A percentile compares a stretch with the other conserved stretches of the same genome.
phyloP scores from a whole-genome alignment of 306 rosid genomes.

The Corylus avellana region DNA sequence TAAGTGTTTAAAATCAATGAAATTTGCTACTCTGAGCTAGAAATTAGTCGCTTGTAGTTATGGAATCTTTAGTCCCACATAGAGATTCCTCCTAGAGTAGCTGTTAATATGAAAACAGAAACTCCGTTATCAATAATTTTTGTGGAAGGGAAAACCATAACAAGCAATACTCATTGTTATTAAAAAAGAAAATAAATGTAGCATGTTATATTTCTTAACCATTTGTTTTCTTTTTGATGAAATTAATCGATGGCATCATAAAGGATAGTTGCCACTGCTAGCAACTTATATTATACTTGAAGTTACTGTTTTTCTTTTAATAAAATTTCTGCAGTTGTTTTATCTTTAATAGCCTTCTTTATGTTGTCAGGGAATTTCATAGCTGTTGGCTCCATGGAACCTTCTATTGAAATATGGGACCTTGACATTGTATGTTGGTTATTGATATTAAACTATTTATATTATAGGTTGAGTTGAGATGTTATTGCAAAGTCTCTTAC shows the following conservation, averaged over 20 bases:
- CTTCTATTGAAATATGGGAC: slow-evolving; percentile 91
- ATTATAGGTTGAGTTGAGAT: neutral
- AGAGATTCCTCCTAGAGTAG: neutral
- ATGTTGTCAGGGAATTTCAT: slow-evolving; percentile 66
- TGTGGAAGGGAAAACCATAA: neutral
- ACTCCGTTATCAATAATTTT: neutral
- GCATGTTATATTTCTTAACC: neutral
- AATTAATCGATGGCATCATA: neutral
- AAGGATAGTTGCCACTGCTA: neutral
- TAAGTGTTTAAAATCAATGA: neutral
- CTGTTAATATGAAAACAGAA: neutral
- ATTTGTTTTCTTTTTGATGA: neutral
- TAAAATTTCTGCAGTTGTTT: slow-evolving; percentile 10
- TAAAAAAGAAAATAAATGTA: neutral
- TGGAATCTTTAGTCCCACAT: neutral
- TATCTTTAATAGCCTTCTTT: slow-evolving; percentile 27
- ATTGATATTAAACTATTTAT: slow-evolving; percentile 13
- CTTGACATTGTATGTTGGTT: slow-evolving; percentile 77
- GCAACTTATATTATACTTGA: slow-evolving; percentile 16
- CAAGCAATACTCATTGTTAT: too few species aligned
- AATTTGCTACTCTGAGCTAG: neutral
- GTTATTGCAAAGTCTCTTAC: slow-evolving; percentile 12
- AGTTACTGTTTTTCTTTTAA: neutral
- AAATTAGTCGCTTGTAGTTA: neutral
- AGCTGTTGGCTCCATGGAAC: slow-evolving; percentile 92